Percentiles rank a stretch among this genome's conserved stretches.
Evolutionary conservation across 2,329 filamentous ascomycete species (phyloP).

Genomic region (Hypoxylon sp.): DNA sequence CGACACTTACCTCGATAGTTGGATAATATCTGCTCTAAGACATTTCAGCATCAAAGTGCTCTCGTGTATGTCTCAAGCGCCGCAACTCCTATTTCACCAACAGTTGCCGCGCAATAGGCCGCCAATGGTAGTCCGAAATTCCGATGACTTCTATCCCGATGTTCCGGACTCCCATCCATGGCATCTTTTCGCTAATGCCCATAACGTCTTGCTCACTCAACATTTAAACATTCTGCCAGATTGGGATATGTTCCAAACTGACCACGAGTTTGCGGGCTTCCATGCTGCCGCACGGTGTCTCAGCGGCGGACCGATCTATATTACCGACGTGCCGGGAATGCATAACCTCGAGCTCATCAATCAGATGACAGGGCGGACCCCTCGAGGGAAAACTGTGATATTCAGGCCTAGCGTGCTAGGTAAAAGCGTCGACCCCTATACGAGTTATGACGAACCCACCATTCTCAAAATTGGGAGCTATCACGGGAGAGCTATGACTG

Average conservation of each 20-base stretch:
- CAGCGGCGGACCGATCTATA: slow-evolving; percentile 92
- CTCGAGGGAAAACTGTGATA: slow-evolving; percentile 80
- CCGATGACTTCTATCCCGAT: slow-evolving; percentile 91
- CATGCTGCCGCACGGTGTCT: slow-evolving; percentile 92
- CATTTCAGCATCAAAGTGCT: slow-evolving; percentile 84
- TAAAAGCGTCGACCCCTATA: slow-evolving; percentile 79
- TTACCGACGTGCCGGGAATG: slow-evolving; percentile 88
- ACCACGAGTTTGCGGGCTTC: slow-evolving; percentile 78
- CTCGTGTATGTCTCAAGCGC: slow-evolving; percentile 94
- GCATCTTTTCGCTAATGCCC: slow-evolving; percentile 95
- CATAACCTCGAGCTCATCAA: slow-evolving; percentile 81
- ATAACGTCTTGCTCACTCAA: slow-evolving; percentile 85
- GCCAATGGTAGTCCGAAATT: slow-evolving; percentile 83
- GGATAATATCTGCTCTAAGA: slow-evolving; percentile 81
- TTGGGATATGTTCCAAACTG: slow-evolving; percentile 79
- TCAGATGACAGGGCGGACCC: slow-evolving; percentile 83
- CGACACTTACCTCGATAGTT: slow-evolving; percentile 84
- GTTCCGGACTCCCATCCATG: slow-evolving; percentile 86
- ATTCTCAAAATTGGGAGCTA: slow-evolving; percentile 85
- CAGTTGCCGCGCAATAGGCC: slow-evolving; percentile 84
- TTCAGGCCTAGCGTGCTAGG: slow-evolving; percentile 83
- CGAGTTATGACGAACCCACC: slow-evolving; percentile 77
- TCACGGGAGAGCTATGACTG: slow-evolving; percentile 73
- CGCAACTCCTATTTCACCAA: slow-evolving; percentile 86
- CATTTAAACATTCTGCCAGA: slow-evolving; percentile 90